A percentile compares a stretch with the other conserved stretches of the same genome.
Conservation (phyloP, 805 yeast genomes). For the Yarrowia yakushimensis region DNA sequence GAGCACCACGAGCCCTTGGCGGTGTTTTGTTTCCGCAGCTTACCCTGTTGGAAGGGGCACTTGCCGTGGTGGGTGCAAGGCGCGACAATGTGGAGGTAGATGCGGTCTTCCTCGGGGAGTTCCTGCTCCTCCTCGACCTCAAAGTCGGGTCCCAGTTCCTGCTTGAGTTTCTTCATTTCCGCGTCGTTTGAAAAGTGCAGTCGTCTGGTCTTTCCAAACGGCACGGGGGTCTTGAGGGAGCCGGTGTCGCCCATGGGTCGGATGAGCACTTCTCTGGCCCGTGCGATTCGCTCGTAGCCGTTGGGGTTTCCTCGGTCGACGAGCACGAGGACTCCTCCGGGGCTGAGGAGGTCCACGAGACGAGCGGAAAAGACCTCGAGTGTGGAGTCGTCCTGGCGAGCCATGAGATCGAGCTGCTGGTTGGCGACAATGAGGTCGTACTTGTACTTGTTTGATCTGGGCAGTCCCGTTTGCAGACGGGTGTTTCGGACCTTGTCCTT, state of each 20-base stretch:
- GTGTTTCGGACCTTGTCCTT: slow-evolving; percentile 11
- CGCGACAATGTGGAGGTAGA: slow-evolving; percentile 66
- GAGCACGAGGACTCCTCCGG: slow-evolving; percentile 74
- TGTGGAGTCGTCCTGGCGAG: slow-evolving; percentile 62
- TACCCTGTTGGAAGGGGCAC: slow-evolving; percentile 82
- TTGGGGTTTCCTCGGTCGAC: slow-evolving; percentile 86
- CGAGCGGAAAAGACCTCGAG: slow-evolving; percentile 65
- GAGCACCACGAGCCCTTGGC: slow-evolving; percentile 70
- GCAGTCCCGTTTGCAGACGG: slow-evolving; percentile 31
- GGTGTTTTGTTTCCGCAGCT: slow-evolving; percentile 51
- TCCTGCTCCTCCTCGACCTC: background rate
- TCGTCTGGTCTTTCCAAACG: slow-evolving; percentile 24
- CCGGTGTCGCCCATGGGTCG: slow-evolving; percentile 56
- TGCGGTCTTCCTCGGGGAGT: slow-evolving; percentile 36
- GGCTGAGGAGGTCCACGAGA: slow-evolving; percentile 59
- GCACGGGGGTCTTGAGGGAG: slow-evolving; percentile 31
- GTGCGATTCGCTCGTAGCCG: slow-evolving; percentile 83
- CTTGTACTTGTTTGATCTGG: background rate
- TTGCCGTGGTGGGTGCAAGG: slow-evolving; percentile 87
- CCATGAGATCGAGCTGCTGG: slow-evolving; percentile 66
- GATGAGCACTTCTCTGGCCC: slow-evolving; percentile 87
- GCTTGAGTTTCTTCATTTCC: background rate
- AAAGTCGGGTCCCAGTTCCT: background rate
- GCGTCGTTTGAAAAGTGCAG: background rate
- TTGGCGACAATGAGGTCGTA: slow-evolving; percentile 83